Evolutionary conservation across 2,329 filamentous ascomycete genomes (phyloP).

Genomic region (Exophiala sp.): DNA sequence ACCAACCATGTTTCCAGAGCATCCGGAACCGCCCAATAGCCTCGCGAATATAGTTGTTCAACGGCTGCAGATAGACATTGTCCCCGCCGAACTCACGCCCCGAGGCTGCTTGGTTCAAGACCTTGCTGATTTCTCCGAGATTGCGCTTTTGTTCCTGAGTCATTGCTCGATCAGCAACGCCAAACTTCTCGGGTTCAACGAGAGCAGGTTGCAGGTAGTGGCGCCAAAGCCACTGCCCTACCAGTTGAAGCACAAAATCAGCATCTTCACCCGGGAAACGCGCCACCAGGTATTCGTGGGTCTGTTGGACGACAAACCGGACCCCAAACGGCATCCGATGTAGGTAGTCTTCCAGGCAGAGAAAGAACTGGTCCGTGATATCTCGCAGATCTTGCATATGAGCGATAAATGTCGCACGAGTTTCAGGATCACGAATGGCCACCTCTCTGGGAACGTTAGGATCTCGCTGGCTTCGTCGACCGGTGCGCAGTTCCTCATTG

Average conservation of each 20-base stretch:
- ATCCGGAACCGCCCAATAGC: constrained; percentile 72
- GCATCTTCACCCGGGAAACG: constrained; percentile 76
- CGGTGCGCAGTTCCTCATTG: constrained; percentile 92
- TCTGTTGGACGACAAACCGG: constrained; percentile 79
- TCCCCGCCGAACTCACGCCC: constrained; percentile 87
- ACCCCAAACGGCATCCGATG: constrained; percentile 90
- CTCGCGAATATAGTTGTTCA: constrained; percentile 85
- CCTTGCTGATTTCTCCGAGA: constrained; percentile 81
- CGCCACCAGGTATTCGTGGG: constrained; percentile 68
- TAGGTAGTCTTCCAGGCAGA: constrained; percentile 71
- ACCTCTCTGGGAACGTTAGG: constrained; percentile 83
- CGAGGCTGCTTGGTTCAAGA: constrained; percentile 80
- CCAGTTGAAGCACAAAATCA: constrained; percentile 71
- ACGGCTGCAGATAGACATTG: constrained; percentile 88
- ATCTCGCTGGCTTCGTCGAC: constrained; percentile 70
- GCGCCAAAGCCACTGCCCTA: constrained; percentile 88
- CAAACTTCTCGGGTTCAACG: constrained; percentile 83
- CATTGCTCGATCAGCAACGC: constrained; percentile 81
- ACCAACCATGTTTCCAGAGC: constrained; percentile 62
- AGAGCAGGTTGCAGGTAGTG: constrained; percentile 88
- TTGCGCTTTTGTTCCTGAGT: constrained; percentile 92
- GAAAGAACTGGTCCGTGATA: constrained; percentile 85
- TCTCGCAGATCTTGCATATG: constrained; percentile 90
- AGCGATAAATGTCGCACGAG: constrained; percentile 84
- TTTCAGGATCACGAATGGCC: constrained; percentile 93